These are phyloP conservation scores for Backusella circina DNA, from an alignment of 192 early-diverging fungal genomes.

Conservation along the genomic window DNA sequence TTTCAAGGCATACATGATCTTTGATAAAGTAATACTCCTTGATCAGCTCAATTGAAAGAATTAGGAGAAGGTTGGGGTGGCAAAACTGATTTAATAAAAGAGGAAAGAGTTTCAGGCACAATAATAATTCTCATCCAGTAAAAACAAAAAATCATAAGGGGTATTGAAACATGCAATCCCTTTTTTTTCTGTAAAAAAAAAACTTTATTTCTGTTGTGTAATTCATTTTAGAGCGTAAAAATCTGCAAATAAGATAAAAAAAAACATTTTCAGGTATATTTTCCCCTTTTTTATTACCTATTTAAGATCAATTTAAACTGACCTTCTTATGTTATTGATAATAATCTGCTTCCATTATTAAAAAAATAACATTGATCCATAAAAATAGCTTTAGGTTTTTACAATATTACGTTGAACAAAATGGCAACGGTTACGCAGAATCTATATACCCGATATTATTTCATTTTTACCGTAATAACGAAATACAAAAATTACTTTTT, in stretches of 20 bases:
- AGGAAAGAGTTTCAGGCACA: background rate
- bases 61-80: background rate
- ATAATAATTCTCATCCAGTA: background rate
- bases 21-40: background rate
- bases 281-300: background rate
- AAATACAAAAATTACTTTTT: background rate
- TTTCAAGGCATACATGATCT: background rate
- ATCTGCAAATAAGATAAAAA: background rate
- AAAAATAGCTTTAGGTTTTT: background rate
- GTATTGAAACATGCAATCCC: conserved; percentile 1
- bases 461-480: background rate
- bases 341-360: background rate
- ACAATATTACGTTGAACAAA: background rate
- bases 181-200: background rate
- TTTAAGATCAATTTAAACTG: background rate
- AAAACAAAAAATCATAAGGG: background rate
- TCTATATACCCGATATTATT: background rate
- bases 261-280: background rate
- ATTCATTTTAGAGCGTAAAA: background rate
- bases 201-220: background rate
- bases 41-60: background rate
- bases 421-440: background rate
- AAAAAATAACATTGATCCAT: background rate
- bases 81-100: background rate
- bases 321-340: background rate